A percentile compares a stretch with the other conserved stretches of the same genome.
Evolutionary conservation across 148 eudicot species (phyloP).

Genomic region (Tetragonia tetragonoides): DNA sequence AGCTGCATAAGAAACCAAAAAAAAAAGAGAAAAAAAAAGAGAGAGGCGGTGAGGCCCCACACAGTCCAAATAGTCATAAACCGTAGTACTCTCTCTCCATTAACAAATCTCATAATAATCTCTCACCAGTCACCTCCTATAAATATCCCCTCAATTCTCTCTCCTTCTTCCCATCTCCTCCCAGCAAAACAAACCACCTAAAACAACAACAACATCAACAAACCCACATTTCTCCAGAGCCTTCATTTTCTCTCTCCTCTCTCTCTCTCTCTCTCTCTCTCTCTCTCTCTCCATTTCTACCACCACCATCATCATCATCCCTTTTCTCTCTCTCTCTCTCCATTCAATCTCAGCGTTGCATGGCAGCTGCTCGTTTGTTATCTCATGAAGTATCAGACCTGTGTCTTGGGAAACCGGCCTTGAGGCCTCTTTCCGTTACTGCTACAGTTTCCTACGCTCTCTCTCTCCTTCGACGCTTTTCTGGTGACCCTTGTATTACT

Average conservation of each 20-base stretch:
- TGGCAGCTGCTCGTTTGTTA: conserved; percentile 54
- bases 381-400: conserved; percentile 64
- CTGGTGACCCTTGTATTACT: conserved; percentile 51
- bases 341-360: conserved; percentile 30
- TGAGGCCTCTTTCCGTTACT: conserved; percentile 45
- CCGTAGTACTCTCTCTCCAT: background rate
- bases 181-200: too few species aligned
- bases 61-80: too few species aligned
- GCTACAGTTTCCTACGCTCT: conserved; percentile 64
- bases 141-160: background rate
- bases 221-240: background rate
- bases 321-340: background rate
- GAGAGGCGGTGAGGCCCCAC: too few species aligned
- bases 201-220: background rate
- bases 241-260: background rate
- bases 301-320: background rate
- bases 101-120: too few species aligned
- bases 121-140: background rate
- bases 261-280: background rate
- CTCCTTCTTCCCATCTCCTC: background rate
- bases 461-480: conserved; percentile 50
- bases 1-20: too few species aligned
- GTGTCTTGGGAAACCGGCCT: conserved; percentile 83
- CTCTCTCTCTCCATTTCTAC: background rate
- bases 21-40: too few species aligned